Evolutionary conservation across 805 yeast genomes (phyloP).

Genomic region (Saccharomycopsis schoenii): DNA sequence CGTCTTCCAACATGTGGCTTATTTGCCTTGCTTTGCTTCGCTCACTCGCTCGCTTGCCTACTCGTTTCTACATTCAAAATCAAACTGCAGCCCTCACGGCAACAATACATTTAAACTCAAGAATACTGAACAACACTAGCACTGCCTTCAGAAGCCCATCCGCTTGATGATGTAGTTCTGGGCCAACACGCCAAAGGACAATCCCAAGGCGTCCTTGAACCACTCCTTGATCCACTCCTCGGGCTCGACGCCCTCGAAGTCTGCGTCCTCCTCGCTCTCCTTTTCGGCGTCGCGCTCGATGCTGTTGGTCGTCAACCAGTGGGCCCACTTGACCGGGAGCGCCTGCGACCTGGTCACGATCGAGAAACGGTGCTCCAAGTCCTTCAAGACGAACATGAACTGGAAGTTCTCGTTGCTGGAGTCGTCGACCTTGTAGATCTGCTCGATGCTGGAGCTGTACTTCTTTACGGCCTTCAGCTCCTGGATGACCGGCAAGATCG

Average conservation of each 20-base stretch:
- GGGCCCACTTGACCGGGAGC: constrained; percentile 82
- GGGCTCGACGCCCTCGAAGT: constrained; percentile 53
- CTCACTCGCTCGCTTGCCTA: too few relatives aligned
- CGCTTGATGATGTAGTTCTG: constrained; percentile 85
- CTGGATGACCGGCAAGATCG: constrained; percentile 52
- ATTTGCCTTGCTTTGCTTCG: too few relatives aligned
- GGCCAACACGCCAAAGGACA: constrained; percentile 78
- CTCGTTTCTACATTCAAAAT: too few relatives aligned
- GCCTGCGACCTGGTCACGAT: constrained; percentile 77
- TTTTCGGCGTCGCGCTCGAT: constrained; percentile 16
- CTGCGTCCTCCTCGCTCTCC: constrained; percentile 26
- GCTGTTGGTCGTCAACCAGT: constrained; percentile 65
- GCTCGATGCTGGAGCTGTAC: constrained; percentile 19
- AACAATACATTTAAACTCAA: too few relatives aligned
- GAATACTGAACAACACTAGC: too few relatives aligned
- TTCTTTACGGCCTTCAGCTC: constrained; percentile 14
- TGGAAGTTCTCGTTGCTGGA: constrained; percentile 46
- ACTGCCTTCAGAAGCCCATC: constrained; percentile 63
- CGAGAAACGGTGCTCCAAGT: constrained; percentile 66
- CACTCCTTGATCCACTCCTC: constrained; percentile 73
- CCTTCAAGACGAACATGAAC: constrained; percentile 68
- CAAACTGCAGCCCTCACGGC: too few relatives aligned
- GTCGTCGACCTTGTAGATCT: constrained; percentile 29
- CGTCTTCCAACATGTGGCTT: too few relatives aligned
- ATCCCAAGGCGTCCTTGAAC: constrained; percentile 68